Percentiles rank a stretch among this genome's conserved stretches.
phyloP scores from a whole-genome alignment of 2,329 filamentous ascomycete species.

The Fusarium nelsonii region DNA sequence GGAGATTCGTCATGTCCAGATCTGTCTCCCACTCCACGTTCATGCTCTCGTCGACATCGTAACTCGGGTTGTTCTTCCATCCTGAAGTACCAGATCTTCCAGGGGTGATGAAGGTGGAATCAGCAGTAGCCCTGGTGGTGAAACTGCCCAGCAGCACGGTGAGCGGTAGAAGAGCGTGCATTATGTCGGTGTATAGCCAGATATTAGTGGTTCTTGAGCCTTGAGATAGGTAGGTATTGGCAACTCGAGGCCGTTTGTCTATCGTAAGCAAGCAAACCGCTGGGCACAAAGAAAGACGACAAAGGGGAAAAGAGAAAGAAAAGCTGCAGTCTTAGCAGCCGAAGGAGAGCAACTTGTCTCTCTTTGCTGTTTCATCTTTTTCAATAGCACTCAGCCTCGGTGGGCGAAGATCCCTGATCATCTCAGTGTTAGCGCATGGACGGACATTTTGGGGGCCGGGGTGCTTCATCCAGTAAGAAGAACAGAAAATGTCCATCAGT shows the following conservation, averaged over 20 bases:
- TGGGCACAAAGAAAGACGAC: not conserved
- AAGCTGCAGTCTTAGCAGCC: too few species aligned
- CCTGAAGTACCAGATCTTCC: constrained; percentile 31
- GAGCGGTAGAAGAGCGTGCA: constrained; percentile 22
- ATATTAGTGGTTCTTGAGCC: not conserved
- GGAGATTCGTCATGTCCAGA: constrained; percentile 33
- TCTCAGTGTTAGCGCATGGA: constrained; percentile 11
- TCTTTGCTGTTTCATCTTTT: constrained; percentile 20
- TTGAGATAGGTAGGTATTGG: not conserved
- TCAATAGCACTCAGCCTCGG: constrained; percentile 23
- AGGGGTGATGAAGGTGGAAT: constrained; percentile 30
- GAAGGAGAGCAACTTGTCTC: too few species aligned
- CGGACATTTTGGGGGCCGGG: constrained; percentile 18
- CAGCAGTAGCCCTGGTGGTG: constrained; percentile 7
- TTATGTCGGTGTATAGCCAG: not conserved
- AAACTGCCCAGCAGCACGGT: constrained; percentile 21
- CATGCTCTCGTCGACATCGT: constrained; percentile 40
- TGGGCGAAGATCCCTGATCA: constrained; percentile 21
- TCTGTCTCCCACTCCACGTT: constrained; percentile 44
- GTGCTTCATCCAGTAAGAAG: constrained; percentile 23
- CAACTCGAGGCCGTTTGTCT: constrained; percentile 6
- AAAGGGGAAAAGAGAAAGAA: not conserved
- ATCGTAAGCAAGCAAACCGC: not conserved
- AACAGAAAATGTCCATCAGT: not conserved
- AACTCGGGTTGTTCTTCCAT: constrained; percentile 45